phyloP scores from a whole-genome alignment of 2,329 filamentous ascomycete species.

The Pseudogymnoascus sp. region DNA sequence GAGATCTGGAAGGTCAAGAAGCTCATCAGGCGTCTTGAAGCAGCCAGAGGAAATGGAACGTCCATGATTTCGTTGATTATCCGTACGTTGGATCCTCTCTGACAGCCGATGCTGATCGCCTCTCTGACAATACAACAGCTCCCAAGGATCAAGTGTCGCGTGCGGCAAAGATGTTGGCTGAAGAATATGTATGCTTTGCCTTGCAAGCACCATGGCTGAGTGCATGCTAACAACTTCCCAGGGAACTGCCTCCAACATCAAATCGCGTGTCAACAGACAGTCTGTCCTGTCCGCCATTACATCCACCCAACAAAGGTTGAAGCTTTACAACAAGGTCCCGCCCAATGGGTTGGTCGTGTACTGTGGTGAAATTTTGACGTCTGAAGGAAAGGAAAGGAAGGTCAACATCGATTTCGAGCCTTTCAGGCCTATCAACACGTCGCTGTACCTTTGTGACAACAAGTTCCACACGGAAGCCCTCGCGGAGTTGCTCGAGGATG shows the following conservation, averaged over 20 bases:
- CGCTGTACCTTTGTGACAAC: conserved; percentile 98
- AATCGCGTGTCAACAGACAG: conserved; percentile 96
- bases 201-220: background rate
- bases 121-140: conserved; percentile 43
- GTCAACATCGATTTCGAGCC: conserved; percentile 99
- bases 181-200: conserved; percentile 77
- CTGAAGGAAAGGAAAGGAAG: conserved; percentile 97
- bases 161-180: conserved; percentile 98
- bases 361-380: conserved; percentile 99
- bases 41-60: conserved; percentile 94
- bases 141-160: conserved; percentile 97
- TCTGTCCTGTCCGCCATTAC: conserved; percentile 97
- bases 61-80: conserved; percentile 99
- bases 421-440: conserved; percentile 99
- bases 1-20: conserved; percentile 98
- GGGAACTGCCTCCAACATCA: conserved; percentile 99
- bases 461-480: conserved; percentile 98
- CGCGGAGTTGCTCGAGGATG: conserved; percentile 92
- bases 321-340: conserved; percentile 98
- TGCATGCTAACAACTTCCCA: conserved; percentile 32
- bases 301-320: conserved; percentile 96
- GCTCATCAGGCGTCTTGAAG: conserved; percentile 96
- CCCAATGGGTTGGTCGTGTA: conserved; percentile 97
- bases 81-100: conserved; percentile 47
- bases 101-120: conserved; percentile 25